Evolutionary conservation across 2,329 filamentous ascomycete genomes (phyloP).

Genomic region (Fusarium sp.): DNA sequence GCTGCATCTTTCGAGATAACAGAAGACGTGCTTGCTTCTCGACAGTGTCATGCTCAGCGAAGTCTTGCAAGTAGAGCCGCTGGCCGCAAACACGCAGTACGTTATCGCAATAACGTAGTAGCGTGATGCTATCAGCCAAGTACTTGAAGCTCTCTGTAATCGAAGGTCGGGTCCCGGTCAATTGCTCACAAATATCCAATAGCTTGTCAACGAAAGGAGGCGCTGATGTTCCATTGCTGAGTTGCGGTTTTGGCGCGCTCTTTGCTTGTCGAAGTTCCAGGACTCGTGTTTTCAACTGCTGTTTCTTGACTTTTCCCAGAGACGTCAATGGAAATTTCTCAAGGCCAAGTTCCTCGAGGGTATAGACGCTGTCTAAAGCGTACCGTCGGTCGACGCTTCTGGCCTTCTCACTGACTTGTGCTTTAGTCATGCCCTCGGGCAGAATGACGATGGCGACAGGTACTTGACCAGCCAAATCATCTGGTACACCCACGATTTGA

Average conservation of each 20-base stretch:
- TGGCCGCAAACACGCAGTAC: conserved; percentile 48
- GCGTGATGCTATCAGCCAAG: conserved; percentile 56
- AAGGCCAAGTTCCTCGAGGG: conserved; percentile 58
- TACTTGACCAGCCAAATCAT: conserved; percentile 63
- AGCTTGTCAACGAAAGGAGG: conserved; percentile 42
- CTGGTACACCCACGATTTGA: conserved; percentile 61
- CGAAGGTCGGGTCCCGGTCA: conserved; percentile 50
- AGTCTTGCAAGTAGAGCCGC: conserved; percentile 56
- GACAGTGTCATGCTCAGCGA: conserved; percentile 51
- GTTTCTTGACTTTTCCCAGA: conserved; percentile 62
- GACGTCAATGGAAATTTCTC: conserved; percentile 58
- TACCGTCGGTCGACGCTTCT: conserved; percentile 56
- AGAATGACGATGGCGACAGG: conserved; percentile 61
- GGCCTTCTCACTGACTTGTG: conserved; percentile 51
- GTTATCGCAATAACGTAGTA: conserved; percentile 56
- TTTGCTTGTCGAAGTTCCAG: conserved; percentile 25
- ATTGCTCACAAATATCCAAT: conserved; percentile 49
- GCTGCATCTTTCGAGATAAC: conserved; percentile 37
- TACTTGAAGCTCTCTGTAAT: conserved; percentile 48
- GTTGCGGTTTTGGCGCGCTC: neutral
- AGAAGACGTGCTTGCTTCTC: conserved; percentile 52
- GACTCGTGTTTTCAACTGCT: conserved; percentile 51
- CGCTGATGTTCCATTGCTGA: neutral
- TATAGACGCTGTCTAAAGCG: conserved; percentile 58
- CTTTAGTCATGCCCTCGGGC: conserved; percentile 52